Percentiles rank a stretch among this genome's conserved stretches.
These are phyloP conservation scores for Raffaelea albimanens DNA, from an alignment of 2,329 filamentous ascomycete species.

Conservation along the genomic window DNA sequence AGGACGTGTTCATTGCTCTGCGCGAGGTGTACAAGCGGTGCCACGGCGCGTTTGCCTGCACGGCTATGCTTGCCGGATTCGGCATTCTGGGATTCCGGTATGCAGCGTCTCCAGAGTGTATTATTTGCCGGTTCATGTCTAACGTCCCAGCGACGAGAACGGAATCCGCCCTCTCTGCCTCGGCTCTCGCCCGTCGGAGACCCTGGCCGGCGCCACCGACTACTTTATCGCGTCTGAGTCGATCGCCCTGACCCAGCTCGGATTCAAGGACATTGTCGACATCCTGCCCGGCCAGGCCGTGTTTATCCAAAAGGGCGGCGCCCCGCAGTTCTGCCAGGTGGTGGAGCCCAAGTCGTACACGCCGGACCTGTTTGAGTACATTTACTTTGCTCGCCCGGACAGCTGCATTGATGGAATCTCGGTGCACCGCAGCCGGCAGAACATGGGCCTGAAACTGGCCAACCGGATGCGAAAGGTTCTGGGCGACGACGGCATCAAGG, in stretches of 20 bases:
- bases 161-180: slow-evolving; percentile 78
- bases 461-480: slow-evolving; percentile 60
- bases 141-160: slow-evolving; percentile 54
- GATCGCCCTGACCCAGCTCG: slow-evolving; percentile 71
- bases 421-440: slow-evolving; percentile 72
- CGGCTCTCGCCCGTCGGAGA: slow-evolving; percentile 61
- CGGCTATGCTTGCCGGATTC: slow-evolving; percentile 76
- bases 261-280: slow-evolving; percentile 66
- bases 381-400: slow-evolving; percentile 81
- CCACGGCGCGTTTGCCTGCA: slow-evolving; percentile 72
- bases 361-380: slow-evolving; percentile 79
- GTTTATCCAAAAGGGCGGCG: slow-evolving; percentile 58
- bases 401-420: slow-evolving; percentile 80
- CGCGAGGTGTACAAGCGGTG: slow-evolving; percentile 65
- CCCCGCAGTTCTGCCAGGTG: slow-evolving; percentile 68
- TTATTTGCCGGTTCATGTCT: not conserved
- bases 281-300: slow-evolving; percentile 66
- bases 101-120: not conserved
- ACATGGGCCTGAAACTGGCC: slow-evolving; percentile 78
- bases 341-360: slow-evolving; percentile 59
- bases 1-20: slow-evolving; percentile 69
- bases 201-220: slow-evolving; percentile 54
- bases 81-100: slow-evolving; percentile 61
- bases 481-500: slow-evolving; percentile 57
- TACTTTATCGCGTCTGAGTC: slow-evolving; percentile 92